Base-by-base conservation (phyloP, 148 eudicot species). In the Mesembryanthemum crystallinum region DNA sequence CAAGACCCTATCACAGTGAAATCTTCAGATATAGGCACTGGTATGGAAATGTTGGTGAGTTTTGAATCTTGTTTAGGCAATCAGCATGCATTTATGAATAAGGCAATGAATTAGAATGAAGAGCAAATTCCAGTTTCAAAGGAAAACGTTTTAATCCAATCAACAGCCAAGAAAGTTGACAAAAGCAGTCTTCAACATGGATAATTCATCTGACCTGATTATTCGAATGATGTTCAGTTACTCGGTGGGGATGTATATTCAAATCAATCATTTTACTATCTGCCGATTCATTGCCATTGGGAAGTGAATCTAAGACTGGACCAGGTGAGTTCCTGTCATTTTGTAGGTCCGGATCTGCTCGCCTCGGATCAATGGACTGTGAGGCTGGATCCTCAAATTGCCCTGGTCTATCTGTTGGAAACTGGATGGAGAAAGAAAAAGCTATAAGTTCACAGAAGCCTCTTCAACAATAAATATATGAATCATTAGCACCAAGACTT, bases 191-290 rank as follows among this genome's bases (percentile, higher is more conserved):
- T 69, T 25, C 49, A 30, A 55, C 7, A 5, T 54, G 28, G 49
- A 30, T 30, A 14, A 71, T 9, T 43, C 8, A 9, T 60, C 63
- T 69, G 64, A 82, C 89, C 89, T 82, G 83, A 73, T 82, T 71
- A 59, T 75, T 77, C 24, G 81, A 74, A 71, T 75, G 35, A 33
- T 79, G 83, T 14, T 79, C 90, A 68, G 76, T 73, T 15, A 4
- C 11, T 42, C 79, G 82, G 17, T 78, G 73, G 54, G 88, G 88
- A 75, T 78, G 77, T 76, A 80, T 76, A 73, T 88, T 88, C 51
- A 88, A 73, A 78, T 88, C 91, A 63, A 88, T 62, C 83, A 82
- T 76, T 45, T 76, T 67, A 73, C 55, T 67, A 11, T 80, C 84
- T 69, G 58, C 78, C 15, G 75, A 70, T 28, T 66, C 67, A 77